Conservation (phyloP, 2,329 filamentous ascomycete genomes). For the Harringtonia lauricola region DNA sequence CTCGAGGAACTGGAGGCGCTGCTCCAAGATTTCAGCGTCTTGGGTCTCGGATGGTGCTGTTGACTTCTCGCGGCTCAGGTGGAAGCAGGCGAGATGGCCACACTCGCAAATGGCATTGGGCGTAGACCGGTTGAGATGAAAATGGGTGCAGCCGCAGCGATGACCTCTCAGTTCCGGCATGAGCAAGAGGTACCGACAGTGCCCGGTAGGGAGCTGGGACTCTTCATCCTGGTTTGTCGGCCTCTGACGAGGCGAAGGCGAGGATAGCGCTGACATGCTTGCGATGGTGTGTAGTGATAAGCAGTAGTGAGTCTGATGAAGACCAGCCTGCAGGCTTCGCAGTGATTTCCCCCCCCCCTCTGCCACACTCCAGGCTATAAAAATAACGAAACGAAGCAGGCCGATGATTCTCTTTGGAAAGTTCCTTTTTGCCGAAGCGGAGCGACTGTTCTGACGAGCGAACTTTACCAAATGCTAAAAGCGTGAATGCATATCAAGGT, state of each 20-base stretch:
- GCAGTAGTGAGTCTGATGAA: no score
- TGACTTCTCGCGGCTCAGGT: conserved; percentile 35
- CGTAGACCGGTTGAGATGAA: conserved; percentile 40
- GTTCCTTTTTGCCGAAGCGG: no score
- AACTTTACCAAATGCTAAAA: no score
- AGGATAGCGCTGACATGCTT: conserved; percentile 18
- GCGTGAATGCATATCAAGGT: neutral
- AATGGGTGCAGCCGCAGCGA: conserved; percentile 47
- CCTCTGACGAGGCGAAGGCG: conserved; percentile 9
- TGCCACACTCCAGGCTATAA: no score
- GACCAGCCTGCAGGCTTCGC: no score
- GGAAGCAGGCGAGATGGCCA: conserved; percentile 49
- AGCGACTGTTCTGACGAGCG: no score
- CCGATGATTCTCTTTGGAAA: no score
- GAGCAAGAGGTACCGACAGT: conserved; percentile 48
- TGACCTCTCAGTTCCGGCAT: conserved; percentile 45
- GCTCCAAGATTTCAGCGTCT: conserved; percentile 37
- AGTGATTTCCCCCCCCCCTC: no score
- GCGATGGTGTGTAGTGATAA: no score
- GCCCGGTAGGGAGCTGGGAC: conserved; percentile 39
- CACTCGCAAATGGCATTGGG: conserved; percentile 47
- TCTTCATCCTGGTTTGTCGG: conserved; percentile 25
- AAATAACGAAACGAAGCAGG: no score
- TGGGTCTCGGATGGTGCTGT: conserved; percentile 24
- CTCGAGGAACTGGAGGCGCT: conserved; percentile 33